Base-by-base conservation (phyloP, 495 filamentous ascomycete species). In the Podospora bellae-mahoneyi region DNA sequence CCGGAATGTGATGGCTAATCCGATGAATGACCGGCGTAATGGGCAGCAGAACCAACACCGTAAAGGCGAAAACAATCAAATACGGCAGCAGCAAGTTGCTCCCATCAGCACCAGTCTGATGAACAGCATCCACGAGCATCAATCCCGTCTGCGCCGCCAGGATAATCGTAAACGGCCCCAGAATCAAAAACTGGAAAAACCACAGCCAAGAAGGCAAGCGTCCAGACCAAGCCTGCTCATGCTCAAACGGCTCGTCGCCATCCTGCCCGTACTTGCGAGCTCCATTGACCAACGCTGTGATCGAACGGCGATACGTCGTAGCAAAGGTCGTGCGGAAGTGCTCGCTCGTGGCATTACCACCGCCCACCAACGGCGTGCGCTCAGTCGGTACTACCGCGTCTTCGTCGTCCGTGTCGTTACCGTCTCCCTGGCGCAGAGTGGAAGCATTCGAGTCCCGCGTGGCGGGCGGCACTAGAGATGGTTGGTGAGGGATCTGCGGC, bases 141-240 rank as follows among this genome's bases (percentile, higher is more conserved):
- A 99, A 84, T 26, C 84, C 88, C 26, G 93, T 82, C 68, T 95
- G 90, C 20, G 86, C 92, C 20, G 89, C 74, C 19, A 98, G 74
- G 30, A 92, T 88, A 66, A 97, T 82, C 53, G 86, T 83, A 58
- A 97, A 86, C 2, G 94, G 93, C 0, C 87, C 89, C 13, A 92
- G 82, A 53, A 97, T 71, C 5, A 99, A 80, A 69, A 97, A 91
- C 75, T 98, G 92, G 20, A 94, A 70, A 44, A 94, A 75, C 95
- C 95, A 99, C 26, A 89, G 86, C 90, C 90, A 97, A 32, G 84
- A 84, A 1, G 92, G 94, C 54, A 99, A 76, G 23, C 84, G 82
- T 27, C 84, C 85, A 68, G 91, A 94, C 95, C 95, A 98, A 4
- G 84, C 73, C 74, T 99, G 95, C 73, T 99, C 94, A 59, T 85